Evolutionary conservation across 73 alveolate genomes (phyloP).

Genomic region (Paramecium tetraurelia): DNA sequence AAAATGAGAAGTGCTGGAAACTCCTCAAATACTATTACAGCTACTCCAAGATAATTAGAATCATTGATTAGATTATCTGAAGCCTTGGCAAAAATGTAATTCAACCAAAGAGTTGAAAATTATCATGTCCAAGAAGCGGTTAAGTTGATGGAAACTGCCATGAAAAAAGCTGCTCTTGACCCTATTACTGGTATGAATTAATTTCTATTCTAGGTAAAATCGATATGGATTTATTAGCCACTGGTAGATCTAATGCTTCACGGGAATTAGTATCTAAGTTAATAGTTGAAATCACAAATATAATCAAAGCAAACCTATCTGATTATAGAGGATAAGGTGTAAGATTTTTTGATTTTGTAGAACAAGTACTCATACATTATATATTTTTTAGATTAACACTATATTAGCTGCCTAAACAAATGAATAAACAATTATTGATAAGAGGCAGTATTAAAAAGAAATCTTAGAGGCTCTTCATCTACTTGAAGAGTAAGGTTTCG

Average conservation of each 20-base stretch:
- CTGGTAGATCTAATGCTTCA: constrained; percentile 57
- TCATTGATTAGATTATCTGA: constrained; percentile 95
- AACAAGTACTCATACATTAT: not conserved
- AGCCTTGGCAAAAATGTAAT: constrained; percentile 75
- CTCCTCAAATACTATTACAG: constrained; percentile 93
- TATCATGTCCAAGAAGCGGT: constrained; percentile 57
- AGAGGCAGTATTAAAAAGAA: not conserved
- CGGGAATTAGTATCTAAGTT: constrained; percentile 15
- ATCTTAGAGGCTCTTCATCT: constrained; percentile 9
- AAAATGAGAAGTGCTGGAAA: constrained; percentile 88
- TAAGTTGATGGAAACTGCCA: constrained; percentile 55
- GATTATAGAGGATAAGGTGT: constrained; percentile 5
- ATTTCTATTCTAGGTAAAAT: not conserved
- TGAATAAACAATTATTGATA: not conserved
- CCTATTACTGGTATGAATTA: constrained; percentile 49
- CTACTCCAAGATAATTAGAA: constrained; percentile 98
- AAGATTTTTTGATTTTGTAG: constrained; percentile 41
- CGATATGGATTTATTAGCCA: constrained; percentile 62
- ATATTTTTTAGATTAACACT: not conserved
- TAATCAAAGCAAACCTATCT: not conserved
- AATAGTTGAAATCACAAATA: not conserved
- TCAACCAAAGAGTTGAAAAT: not conserved
- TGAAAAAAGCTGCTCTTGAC: constrained; percentile 58
- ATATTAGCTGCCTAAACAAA: not conserved
- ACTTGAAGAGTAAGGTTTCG: constrained; percentile 21